Evolutionary conservation across 768 basidiomycete species (phyloP).

Genomic region (Auriscalpium vulgare): DNA sequence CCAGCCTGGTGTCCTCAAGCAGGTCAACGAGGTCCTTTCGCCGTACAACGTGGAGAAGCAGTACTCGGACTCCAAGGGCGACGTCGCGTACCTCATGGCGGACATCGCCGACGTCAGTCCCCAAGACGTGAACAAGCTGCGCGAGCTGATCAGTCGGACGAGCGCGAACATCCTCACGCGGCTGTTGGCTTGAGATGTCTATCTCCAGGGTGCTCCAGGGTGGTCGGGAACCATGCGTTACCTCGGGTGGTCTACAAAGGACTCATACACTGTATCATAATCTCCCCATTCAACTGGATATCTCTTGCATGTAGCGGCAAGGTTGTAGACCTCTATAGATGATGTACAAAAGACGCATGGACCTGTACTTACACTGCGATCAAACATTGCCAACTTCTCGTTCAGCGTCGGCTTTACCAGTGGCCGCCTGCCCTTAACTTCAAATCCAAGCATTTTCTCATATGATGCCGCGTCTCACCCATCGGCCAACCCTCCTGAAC

Average conservation of each 20-base stretch:
- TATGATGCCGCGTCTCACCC: conserved; percentile 42
- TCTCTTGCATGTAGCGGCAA: neutral
- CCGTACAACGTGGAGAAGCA: conserved; percentile 99
- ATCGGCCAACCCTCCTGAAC: conserved; percentile 39
- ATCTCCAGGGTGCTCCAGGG: too few species aligned
- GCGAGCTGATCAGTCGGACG: conserved; percentile 70
- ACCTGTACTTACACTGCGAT: conserved; percentile 1
- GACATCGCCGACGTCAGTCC: conserved; percentile 90
- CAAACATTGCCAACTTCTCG: neutral
- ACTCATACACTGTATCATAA: neutral
- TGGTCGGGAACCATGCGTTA: neutral
- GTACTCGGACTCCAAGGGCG: conserved; percentile 94
- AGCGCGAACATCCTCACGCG: conserved; percentile 87
- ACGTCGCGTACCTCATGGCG: conserved; percentile 91
- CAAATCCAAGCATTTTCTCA: conserved; percentile 64
- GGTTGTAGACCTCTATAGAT: too few species aligned
- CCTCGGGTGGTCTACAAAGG: neutral
- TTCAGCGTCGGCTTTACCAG: neutral
- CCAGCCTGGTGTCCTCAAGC: conserved; percentile 87
- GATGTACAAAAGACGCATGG: neutral
- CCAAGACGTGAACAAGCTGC: conserved; percentile 68
- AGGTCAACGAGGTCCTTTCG: conserved; percentile 90
- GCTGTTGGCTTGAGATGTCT: conserved; percentile 46
- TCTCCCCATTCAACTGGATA: conserved; percentile 7
- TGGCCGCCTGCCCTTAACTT: conserved; percentile 26